Evolutionary conservation across 2,329 filamentous ascomycete genomes (phyloP).

Genomic region (Aquanectria penicillioides): DNA sequence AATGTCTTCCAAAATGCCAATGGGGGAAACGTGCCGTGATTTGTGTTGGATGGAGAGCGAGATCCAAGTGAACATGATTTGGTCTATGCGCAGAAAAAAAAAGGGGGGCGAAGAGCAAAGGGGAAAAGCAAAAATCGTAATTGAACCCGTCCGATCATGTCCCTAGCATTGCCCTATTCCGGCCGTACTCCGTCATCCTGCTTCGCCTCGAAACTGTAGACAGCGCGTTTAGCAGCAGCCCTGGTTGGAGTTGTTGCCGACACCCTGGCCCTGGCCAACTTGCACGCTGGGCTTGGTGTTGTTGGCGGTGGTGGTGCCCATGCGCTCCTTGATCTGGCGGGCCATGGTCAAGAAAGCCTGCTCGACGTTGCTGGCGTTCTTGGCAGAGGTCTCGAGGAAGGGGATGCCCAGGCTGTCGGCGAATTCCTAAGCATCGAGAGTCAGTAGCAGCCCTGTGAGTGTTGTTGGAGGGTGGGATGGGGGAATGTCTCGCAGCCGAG

Average conservation of each 20-base stretch:
- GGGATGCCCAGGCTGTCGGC: slow-evolving; percentile 98
- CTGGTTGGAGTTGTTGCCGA: slow-evolving; percentile 85
- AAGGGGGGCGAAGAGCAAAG: slow-evolving; percentile 34
- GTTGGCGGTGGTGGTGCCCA: slow-evolving; percentile 94
- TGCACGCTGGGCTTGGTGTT: slow-evolving; percentile 99
- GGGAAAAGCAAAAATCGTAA: slow-evolving; percentile 42
- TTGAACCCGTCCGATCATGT: slow-evolving; percentile 45
- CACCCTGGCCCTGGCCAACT: slow-evolving; percentile 93
- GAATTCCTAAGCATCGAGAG: slow-evolving; percentile 77
- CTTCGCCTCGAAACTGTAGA: slow-evolving; percentile 37
- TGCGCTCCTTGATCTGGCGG: slow-evolving; percentile 99
- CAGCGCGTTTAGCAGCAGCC: slow-evolving; percentile 82
- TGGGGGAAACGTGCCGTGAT: slow-evolving; percentile 22
- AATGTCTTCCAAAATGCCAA: slow-evolving; percentile 34
- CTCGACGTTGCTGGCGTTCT: slow-evolving; percentile 99
- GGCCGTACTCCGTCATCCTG: slow-evolving; percentile 42
- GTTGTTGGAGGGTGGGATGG: not conserved
- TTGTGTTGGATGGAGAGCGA: slow-evolving; percentile 36
- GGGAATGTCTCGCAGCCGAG: slow-evolving; percentile 9
- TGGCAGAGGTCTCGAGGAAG: slow-evolving; percentile 99
- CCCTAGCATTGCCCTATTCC: slow-evolving; percentile 39
- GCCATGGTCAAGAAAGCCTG: slow-evolving; percentile 99
- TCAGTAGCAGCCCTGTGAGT: slow-evolving; percentile 29
- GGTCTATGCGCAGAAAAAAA: slow-evolving; percentile 49
- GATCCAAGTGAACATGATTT: slow-evolving; percentile 48